Conservation (phyloP, 345 rosid genomes). For the Mangifera indica region DNA sequence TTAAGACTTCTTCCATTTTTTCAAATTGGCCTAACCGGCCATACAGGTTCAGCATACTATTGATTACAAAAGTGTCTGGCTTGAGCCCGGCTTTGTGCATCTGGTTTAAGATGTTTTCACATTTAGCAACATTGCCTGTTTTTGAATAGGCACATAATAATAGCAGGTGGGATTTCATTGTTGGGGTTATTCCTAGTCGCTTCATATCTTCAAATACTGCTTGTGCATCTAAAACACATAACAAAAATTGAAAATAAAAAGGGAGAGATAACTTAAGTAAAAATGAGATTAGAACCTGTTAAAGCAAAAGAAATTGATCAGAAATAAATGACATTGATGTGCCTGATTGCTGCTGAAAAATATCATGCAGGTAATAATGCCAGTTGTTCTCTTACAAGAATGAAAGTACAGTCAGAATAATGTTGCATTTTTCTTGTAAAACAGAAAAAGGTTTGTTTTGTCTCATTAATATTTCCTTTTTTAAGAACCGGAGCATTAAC, state of each 20-base stretch:
- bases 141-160: slow-evolving; percentile 80
- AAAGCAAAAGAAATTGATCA: no score
- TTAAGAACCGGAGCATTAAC: no score
- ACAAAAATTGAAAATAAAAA: not conserved
- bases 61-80: slow-evolving; percentile 77
- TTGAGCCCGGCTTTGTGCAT: slow-evolving; percentile 72
- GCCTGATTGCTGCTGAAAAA: no score
- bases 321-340: no score
- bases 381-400: no score
- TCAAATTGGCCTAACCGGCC: slow-evolving; percentile 71
- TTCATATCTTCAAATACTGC: slow-evolving; percentile 81
- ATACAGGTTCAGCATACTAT: slow-evolving; percentile 81
- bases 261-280: no score
- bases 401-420: no score
- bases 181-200: slow-evolving; percentile 67
- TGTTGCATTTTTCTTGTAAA: no score
- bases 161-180: slow-evolving; percentile 95
- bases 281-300: no score
- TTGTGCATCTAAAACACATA: slow-evolving; percentile 57
- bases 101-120: slow-evolving; percentile 66
- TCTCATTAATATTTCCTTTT: no score
- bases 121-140: slow-evolving; percentile 59
- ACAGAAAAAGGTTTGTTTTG: no score
- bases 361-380: no score
- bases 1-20: slow-evolving; percentile 72